Base-by-base conservation (phyloP, 192 early-diverging fungal species). In the Cladochytrium replicatum region DNA sequence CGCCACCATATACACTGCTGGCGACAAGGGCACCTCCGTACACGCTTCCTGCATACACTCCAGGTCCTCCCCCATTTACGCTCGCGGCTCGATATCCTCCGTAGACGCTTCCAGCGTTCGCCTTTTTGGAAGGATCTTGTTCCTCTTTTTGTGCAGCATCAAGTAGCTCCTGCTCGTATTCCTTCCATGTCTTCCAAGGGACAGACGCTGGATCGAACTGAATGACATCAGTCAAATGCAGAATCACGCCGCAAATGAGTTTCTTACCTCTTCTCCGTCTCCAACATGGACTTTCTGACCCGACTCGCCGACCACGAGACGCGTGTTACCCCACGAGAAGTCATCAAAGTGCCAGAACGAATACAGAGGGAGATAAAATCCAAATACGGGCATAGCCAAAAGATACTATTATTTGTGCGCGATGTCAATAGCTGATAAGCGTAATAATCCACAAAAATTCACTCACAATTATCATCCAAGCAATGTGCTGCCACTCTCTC, bases 301-400 rank as follows among this genome's bases (percentile, higher is more conserved):
- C 30, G 74, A 85, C 55, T 89, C 86, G 44, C 92, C 95, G 19
- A 89, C 71, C 4, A 93, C 87, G 15, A 86, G 41, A 64, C 94
- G 87, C 0, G 88, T 89, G 57, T 86, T 83, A 47, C 87, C 87
- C 88, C 88, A 90, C 1, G 78, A 81, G 56, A 90, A 90, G 22
- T 89, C 87, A 49, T 89, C 87, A 71, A 88, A 83, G 58, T 89
- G 87, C 87, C 85, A 88, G 69, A 90, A 90, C 1, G 84, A 69
- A 47, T 90, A 90, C 23, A 89, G 59, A 0, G 87, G 87, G 21
- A 89, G 70, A 49, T 82, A 77, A 60, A 88, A 88, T 9, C 81
- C 83, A 54, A 83, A 89, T 2, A 90, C 57, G 6, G 88, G 87
- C 19, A 85, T 76, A 2, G 87, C 84, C 2, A 87, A 52, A 8